Percentiles rank a stretch among this genome's conserved stretches.
Evolutionary conservation across 78 protist genomes (phyloP).

Genomic region (Guillardia theta): DNA sequence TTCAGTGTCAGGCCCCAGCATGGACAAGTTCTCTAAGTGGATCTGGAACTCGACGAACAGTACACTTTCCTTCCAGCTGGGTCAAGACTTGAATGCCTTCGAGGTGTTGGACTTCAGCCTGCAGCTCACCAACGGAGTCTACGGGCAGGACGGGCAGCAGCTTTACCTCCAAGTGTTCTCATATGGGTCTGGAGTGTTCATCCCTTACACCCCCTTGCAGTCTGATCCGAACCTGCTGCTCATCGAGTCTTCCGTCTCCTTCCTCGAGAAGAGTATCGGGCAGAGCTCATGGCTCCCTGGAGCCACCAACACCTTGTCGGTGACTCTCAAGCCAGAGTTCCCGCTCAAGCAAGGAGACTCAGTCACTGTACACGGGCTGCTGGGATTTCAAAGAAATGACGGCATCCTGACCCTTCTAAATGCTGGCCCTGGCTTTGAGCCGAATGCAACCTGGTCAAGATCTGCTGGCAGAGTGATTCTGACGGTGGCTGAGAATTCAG

Average conservation of each 20-base stretch:
- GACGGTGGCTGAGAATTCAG: not conserved
- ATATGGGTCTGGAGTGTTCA: not conserved
- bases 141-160: not conserved
- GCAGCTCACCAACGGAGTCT: not conserved
- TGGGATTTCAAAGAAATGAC: not conserved
- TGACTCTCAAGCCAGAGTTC: not conserved
- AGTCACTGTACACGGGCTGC: not conserved
- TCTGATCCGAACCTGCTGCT: too few species aligned
- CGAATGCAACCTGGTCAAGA: not conserved
- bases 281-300: not conserved
- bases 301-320: not conserved
- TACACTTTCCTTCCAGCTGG: too few species aligned
- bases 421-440: not conserved
- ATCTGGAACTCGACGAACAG: too few species aligned
- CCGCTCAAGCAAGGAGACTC: not conserved
- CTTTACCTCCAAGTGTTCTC: not conserved
- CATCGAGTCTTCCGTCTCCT: not conserved
- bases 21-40: too few species aligned
- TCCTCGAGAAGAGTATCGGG: not conserved
- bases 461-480: not conserved
- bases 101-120: not conserved
- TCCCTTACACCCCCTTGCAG: too few species aligned
- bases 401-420: not conserved
- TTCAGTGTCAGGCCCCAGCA: too few species aligned
- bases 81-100: not conserved